phyloP scores from a whole-genome alignment of 768 basidiomycete genomes.

The Macrolepiota dolichaula region DNA sequence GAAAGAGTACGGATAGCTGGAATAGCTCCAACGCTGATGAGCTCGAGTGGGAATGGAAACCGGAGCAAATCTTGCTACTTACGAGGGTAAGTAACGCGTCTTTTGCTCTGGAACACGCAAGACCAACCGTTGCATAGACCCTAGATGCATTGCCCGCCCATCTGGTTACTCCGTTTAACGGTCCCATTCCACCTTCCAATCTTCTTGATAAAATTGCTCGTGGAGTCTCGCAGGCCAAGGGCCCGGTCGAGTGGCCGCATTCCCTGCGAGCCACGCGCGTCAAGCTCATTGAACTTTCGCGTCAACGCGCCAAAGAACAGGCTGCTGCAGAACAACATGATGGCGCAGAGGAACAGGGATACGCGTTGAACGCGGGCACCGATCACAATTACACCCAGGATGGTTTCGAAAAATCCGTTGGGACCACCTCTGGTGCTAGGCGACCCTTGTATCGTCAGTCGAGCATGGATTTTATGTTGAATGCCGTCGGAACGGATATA shows the following conservation, averaged over 20 bases:
- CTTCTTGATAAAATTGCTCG: constrained; percentile 85
- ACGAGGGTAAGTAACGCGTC: constrained; percentile 47
- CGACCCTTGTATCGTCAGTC: constrained; percentile 76
- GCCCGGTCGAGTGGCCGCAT: constrained; percentile 77
- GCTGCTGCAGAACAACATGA: constrained; percentile 30
- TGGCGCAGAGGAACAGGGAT: constrained; percentile 46
- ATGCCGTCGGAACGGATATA: constrained; percentile 37
- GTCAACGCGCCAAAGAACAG: constrained; percentile 57
- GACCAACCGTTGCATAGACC: constrained; percentile 43
- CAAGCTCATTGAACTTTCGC: constrained; percentile 80
- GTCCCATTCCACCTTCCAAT: constrained; percentile 79
- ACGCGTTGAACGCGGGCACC: constrained; percentile 31
- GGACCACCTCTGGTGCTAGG: constrained; percentile 24
- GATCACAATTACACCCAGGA: constrained; percentile 26
- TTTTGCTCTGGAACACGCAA: constrained; percentile 11
- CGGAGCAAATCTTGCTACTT: constrained; percentile 67
- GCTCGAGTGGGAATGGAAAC: constrained; percentile 68
- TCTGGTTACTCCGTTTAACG: constrained; percentile 85
- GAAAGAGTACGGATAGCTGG: constrained; percentile 83
- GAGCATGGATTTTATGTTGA: constrained; percentile 82
- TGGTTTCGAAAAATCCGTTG: constrained; percentile 21
- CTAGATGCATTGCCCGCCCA: constrained; percentile 81
- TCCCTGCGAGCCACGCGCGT: constrained; percentile 77
- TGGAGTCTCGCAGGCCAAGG: constrained; percentile 71
- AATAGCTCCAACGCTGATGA: constrained; percentile 75